Evolutionary conservation across 2,329 filamentous ascomycete species (phyloP).

Genomic region (Fusarium cicatricum): DNA sequence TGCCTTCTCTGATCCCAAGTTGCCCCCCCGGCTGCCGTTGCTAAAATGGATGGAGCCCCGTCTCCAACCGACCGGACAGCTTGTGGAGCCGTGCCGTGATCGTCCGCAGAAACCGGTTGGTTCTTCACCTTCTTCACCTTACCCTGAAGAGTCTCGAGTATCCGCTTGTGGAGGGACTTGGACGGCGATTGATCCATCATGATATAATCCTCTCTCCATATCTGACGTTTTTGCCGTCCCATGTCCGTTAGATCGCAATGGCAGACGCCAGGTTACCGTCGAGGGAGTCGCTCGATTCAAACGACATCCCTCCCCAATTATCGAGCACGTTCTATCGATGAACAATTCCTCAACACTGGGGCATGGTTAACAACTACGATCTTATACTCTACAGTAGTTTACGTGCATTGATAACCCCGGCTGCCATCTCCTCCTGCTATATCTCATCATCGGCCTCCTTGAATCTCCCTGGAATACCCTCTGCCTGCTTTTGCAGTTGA

Average conservation of each 20-base stretch:
- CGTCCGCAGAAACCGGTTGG: slow-evolving; percentile 2
- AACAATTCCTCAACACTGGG: too few relatives aligned
- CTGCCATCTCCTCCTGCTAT: too few relatives aligned
- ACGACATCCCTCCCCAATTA: background rate
- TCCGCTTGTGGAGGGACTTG: background rate
- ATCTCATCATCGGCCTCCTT: too few relatives aligned
- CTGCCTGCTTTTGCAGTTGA: too few relatives aligned
- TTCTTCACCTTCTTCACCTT: background rate
- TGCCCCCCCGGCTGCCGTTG: slow-evolving; percentile 6
- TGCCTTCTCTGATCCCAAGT: slow-evolving; percentile 9
- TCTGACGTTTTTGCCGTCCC: slow-evolving; percentile 1
- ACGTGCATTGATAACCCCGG: too few relatives aligned
- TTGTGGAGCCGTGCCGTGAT: slow-evolving; percentile 29
- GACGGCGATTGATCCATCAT: slow-evolving; percentile 4
- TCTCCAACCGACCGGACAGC: slow-evolving; percentile 10
- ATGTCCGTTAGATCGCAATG: too few relatives aligned
- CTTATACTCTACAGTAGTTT: too few relatives aligned
- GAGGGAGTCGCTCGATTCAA: too few relatives aligned
- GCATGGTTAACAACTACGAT: too few relatives aligned
- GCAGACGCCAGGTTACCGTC: too few relatives aligned
- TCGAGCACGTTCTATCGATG: too few relatives aligned
- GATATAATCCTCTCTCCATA: slow-evolving; percentile 7
- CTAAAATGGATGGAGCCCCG: background rate
- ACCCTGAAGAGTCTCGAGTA: background rate
- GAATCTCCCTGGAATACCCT: too few relatives aligned